Evolutionary conservation across 768 basidiomycete species (phyloP), one percentile per base, ranked within the genome.

Genomic region (Pulveroboletus frians): DNA sequence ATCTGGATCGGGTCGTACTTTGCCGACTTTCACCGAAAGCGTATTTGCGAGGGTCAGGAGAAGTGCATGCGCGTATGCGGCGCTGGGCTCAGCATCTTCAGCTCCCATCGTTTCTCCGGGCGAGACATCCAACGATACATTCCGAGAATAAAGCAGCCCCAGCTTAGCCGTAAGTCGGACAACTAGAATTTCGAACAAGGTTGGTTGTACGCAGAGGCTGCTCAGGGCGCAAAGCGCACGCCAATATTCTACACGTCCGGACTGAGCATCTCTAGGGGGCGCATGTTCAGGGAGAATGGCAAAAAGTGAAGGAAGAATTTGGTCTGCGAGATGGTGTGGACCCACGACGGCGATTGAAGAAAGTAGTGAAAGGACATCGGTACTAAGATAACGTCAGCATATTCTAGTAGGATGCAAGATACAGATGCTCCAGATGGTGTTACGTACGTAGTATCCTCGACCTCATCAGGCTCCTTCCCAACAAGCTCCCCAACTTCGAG

Each of bases 11-110:
- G 73, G 75, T 21, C 60, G 67, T 42, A 39, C 21, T 46, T 62
- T 62, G 30, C 71, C 66, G 7, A 75, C 69, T 64, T 88, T 88
- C 15, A 53, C 57, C 9, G 67, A 58, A 14, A 97, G 65, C 0
- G 85, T 81, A 36, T 81, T 76, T 2, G 76, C 73, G 7, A 98
- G 68, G 0, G 86, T 80, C 42, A 77, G 72, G 42, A 98, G 75
- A 29, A 98, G 75, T 27, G 92, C 81, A 68, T 92, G 90, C 1
- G 82, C 84, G 62, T 95, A 98, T 10, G 92, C 88, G 0, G 88
- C 81, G n/a, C 67, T 70, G 11, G 81, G 76, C 63, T 93, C 87
- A 2, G 57, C 32, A 31, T 81, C 80, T 5, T 62, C 62, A 4
- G 52, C 64, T 10, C n/a, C 41, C 18, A 11, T 31, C 3, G 23